phyloP scores from a whole-genome alignment of 768 basidiomycete species.

The Sutorius australiensis region DNA sequence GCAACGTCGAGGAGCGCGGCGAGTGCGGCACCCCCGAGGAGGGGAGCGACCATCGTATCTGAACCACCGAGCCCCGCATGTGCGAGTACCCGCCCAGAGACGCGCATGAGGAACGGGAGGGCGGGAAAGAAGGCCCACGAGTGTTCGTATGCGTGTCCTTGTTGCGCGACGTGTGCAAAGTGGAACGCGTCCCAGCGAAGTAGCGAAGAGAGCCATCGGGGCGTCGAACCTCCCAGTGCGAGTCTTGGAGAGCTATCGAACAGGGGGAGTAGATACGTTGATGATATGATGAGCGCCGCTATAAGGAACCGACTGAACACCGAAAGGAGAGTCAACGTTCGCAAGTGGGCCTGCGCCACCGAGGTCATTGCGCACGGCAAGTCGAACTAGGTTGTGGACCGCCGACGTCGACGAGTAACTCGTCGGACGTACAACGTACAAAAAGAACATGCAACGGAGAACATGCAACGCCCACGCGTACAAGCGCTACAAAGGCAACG shows the following conservation, averaged over 20 bases:
- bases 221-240: constrained; percentile 4
- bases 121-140: constrained; percentile 87
- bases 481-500: neutral
- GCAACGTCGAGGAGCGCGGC: constrained; percentile 41
- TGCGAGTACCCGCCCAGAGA: constrained; percentile 26
- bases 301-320: constrained; percentile 19
- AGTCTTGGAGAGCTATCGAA: constrained; percentile 30
- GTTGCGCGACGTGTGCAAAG: constrained; percentile 63
- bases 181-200: constrained; percentile 90
- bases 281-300: constrained; percentile 17
- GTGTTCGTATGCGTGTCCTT: constrained; percentile 66
- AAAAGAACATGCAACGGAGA: neutral
- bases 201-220: constrained; percentile 31
- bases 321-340: constrained; percentile 21
- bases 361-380: neutral
- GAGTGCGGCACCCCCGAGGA: constrained; percentile 38
- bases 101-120: constrained; percentile 51
- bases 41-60: constrained; percentile 21
- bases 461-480: neutral
- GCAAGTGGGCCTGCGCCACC: constrained; percentile 13
- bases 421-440: neutral
- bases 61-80: neutral
- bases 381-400: neutral
- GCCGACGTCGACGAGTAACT: neutral
- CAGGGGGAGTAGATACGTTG: constrained; percentile 18